Evolutionary conservation across 2,329 filamentous ascomycete genomes (phyloP).

Genomic region (Paraphaeosphaeria sporulosa): DNA sequence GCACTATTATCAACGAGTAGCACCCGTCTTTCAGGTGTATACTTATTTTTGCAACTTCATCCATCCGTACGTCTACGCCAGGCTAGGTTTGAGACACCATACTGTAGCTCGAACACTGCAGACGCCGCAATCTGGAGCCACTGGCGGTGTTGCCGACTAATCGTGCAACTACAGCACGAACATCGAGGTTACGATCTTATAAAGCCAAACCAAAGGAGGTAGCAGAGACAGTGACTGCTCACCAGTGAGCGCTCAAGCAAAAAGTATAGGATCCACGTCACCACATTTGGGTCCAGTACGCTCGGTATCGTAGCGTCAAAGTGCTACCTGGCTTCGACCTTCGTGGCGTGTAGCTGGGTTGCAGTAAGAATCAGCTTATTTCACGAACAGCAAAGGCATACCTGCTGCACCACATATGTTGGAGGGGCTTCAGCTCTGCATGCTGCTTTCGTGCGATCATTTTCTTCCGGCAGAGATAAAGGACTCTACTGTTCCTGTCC

Average conservation of each 20-base stretch:
- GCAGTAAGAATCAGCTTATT: not conserved
- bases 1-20: not conserved
- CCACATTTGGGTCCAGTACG: not conserved
- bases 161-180: too few species aligned
- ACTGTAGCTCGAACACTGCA: too few species aligned
- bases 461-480: not conserved
- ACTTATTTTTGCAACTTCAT: not conserved
- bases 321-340: not conserved
- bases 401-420: not conserved
- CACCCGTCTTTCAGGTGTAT: not conserved
- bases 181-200: not conserved
- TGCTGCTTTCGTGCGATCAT: not conserved
- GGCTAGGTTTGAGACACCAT: too few species aligned
- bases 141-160: too few species aligned
- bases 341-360: not conserved
- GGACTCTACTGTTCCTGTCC: not conserved
- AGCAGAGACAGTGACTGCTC: not conserved
- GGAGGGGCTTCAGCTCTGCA: not conserved
- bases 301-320: not conserved
- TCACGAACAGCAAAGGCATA: not conserved
- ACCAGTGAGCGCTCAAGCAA: not conserved
- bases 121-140: too few species aligned
- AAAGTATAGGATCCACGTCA: not conserved
- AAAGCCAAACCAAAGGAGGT: not conserved
- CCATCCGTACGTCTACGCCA: too few species aligned